phyloP scores from a whole-genome alignment of 495 filamentous ascomycete species.

The Lepraria neglecta region DNA sequence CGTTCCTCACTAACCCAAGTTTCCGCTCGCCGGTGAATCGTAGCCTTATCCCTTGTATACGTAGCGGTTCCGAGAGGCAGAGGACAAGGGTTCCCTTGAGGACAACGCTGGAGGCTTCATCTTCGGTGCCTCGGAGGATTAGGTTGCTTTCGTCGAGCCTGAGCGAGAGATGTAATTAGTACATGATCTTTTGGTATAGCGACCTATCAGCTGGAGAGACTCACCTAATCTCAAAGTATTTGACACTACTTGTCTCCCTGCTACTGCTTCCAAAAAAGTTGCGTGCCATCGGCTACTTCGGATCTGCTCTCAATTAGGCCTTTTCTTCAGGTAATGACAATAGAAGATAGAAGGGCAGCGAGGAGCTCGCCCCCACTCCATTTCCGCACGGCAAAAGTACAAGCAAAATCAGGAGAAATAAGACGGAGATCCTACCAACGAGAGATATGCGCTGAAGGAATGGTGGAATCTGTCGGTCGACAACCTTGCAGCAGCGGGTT shows the following conservation, averaged over 20 bases:
- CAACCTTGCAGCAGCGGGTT: slow-evolving; percentile 1
- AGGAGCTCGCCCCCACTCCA: not conserved
- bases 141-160: slow-evolving; percentile 76
- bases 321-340: not conserved
- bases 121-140: slow-evolving; percentile 66
- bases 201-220: slow-evolving; percentile 13
- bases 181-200: not conserved
- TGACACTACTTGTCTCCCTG: slow-evolving; percentile 43
- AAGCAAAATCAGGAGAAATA: not conserved
- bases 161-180: not conserved
- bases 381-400: not conserved
- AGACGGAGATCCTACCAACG: slow-evolving; percentile 4
- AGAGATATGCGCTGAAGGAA: not conserved
- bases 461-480: not conserved
- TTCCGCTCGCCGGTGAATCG: slow-evolving; percentile 64
- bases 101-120: slow-evolving; percentile 68
- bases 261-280: slow-evolving; percentile 46
- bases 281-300: slow-evolving; percentile 37
- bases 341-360: not conserved
- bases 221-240: slow-evolving; percentile 53
- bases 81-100: slow-evolving; percentile 70
- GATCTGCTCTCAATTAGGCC: slow-evolving; percentile 8
- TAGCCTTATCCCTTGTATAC: slow-evolving; percentile 65
- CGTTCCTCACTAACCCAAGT: slow-evolving; percentile 50
- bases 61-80: slow-evolving; percentile 61